A percentile compares a stretch with the other conserved stretches of the same genome.
phyloP scores from a whole-genome alignment of 768 basidiomycete species.

The Royoungia palumana region DNA sequence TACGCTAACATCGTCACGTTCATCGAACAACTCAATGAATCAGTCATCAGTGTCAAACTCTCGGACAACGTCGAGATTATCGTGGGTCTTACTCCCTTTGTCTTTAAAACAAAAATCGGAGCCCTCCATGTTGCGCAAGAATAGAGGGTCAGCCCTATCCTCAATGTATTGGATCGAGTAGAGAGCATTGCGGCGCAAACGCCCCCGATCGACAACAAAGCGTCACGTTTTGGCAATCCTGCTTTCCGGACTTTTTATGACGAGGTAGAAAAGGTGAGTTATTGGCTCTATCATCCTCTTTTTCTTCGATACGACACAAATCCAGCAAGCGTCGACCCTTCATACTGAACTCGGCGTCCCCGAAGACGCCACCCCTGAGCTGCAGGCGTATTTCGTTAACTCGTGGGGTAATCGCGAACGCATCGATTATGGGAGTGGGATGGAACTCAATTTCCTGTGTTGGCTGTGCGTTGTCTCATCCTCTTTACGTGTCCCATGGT shows the following conservation, averaged over 20 bases:
- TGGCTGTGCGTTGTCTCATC: conserved; percentile 69
- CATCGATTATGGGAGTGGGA: conserved; percentile 99
- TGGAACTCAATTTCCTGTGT: conserved; percentile 97
- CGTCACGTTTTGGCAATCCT: conserved; percentile 95
- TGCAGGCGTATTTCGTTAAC: conserved; percentile 79
- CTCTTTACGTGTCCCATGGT: background rate
- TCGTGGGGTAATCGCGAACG: conserved; percentile 89
- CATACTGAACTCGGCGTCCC: conserved; percentile 64
- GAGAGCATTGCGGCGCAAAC: conserved; percentile 63
- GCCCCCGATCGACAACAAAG: conserved; percentile 85
- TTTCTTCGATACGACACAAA: background rate
- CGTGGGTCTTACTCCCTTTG: conserved; percentile 42
- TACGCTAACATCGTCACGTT: conserved; percentile 66
- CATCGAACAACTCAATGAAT: conserved; percentile 70
- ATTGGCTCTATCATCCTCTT: background rate
- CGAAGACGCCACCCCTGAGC: conserved; percentile 56
- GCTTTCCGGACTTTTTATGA: conserved; percentile 94
- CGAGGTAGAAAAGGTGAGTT: conserved; percentile 60
- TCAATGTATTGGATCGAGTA: conserved; percentile 63
- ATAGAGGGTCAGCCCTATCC: conserved; percentile 62
- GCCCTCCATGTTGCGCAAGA: conserved; percentile 10
- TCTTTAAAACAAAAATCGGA: background rate
- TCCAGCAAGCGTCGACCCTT: conserved; percentile 50
- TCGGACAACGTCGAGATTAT: conserved; percentile 58
- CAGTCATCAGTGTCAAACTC: conserved; percentile 74